Evolutionary conservation across 2,329 filamentous ascomycete genomes (phyloP).

Genomic region (Orbilia brochopaga): DNA sequence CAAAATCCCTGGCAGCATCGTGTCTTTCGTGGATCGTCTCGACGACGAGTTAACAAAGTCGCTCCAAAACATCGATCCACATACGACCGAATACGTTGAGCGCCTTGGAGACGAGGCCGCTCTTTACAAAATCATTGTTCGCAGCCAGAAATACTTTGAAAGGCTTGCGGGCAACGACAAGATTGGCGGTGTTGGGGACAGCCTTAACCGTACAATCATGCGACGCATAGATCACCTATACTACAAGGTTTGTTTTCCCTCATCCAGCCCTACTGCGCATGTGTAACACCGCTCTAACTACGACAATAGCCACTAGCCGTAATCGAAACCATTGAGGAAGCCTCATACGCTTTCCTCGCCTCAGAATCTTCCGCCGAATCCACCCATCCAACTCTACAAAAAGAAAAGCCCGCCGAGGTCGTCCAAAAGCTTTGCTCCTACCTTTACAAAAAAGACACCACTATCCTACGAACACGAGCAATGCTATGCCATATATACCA

Average conservation of each 20-base stretch:
- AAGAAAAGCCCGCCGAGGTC: slow-evolving; percentile 23
- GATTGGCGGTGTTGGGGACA: slow-evolving; percentile 75
- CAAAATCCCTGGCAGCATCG: slow-evolving; percentile 89
- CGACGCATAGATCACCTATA: slow-evolving; percentile 95
- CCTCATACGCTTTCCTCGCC: slow-evolving; percentile 55
- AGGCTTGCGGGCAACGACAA: slow-evolving; percentile 72
- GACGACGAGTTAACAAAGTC: slow-evolving; percentile 97
- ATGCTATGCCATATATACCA: slow-evolving; percentile 99
- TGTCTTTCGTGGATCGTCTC: slow-evolving; percentile 91
- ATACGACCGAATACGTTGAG: slow-evolving; percentile 98
- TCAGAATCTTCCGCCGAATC: slow-evolving; percentile 71
- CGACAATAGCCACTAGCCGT: slow-evolving; percentile 29
- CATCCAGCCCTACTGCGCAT: neutral
- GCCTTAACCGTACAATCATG: slow-evolving; percentile 90
- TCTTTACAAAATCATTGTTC: slow-evolving; percentile 91
- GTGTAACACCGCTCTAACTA: slow-evolving; percentile 6
- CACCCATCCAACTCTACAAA: slow-evolving; percentile 22
- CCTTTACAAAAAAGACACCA: slow-evolving; percentile 91
- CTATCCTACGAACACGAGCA: slow-evolving; percentile 83
- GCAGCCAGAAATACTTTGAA: slow-evolving; percentile 87
- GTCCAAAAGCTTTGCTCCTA: slow-evolving; percentile 82
- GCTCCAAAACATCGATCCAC: slow-evolving; percentile 95
- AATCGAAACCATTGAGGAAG: slow-evolving; percentile 40
- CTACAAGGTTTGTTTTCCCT: slow-evolving; percentile 74
- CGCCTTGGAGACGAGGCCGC: slow-evolving; percentile 86